Base-by-base conservation (phyloP, 129 eudicot genomes). In the Sambucus nigra region DNA sequence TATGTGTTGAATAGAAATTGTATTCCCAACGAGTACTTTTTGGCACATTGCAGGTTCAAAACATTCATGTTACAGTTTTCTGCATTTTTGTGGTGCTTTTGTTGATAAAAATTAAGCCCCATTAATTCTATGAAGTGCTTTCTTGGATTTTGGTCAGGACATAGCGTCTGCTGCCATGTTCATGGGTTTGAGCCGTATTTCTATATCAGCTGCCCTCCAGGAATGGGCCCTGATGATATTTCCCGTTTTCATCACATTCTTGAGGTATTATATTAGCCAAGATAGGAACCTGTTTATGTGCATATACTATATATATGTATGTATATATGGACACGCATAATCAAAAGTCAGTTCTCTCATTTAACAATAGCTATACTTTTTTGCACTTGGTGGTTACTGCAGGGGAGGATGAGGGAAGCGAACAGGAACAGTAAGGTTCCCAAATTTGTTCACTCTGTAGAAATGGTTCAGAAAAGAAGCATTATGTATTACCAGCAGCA, bases 151-250 rank as follows among this genome's bases (percentile, higher is more conserved):
- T 59, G 27, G 33, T 28, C 63, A 89, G 98, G 98, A 35, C 80
- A 89, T 62, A 89, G 98, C 51, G 83, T 79, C 35, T 84, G 98
- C 85, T 89, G 98, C 73, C 68, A 73, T 74, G 98, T 89, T 56
- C 95, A 89, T 72, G 98, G 98, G 53, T 89, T 89, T 63, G 98
- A 85, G 65, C 98, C 98, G 18, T 89, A 89, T 49, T 85, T 89
- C 69, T 89, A 78, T 63, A 76, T 84, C 58, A 78, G 79, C 68
- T 89, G 98, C 50, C 98, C 95, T 48, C 81, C 81, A 7, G 98
- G 98, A 55, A 84, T 89, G 95, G 98, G 95, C 48, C 94, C 98
- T 46, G 95, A 89, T 74, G 98, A 89, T 54, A 81, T 89, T 61
- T 81, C 98, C 53, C 69, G 67, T 24, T 85, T 89, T 64, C 94